phyloP scores from a whole-genome alignment of 1,284 basidiomycete genomes.

The Boletus sp. region DNA sequence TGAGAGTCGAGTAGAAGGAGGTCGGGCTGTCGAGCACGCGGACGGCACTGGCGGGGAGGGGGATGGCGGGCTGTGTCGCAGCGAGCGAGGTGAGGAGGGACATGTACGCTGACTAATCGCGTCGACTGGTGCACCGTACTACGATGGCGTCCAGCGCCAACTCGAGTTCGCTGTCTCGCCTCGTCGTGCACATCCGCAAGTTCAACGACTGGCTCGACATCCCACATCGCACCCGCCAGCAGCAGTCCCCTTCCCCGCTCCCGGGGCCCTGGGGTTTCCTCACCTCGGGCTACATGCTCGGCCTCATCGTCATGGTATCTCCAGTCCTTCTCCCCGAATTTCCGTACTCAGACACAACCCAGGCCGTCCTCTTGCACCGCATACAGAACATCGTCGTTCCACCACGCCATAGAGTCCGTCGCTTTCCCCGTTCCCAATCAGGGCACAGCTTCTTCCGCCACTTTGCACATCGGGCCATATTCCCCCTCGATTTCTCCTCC shows the following conservation, averaged over 20 bases:
- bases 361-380: slow-evolving; percentile 67
- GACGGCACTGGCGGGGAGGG: slow-evolving; percentile 33
- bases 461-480: slow-evolving; percentile 38
- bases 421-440: slow-evolving; percentile 20
- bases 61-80: slow-evolving; percentile 39
- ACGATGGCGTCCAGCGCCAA: not conserved
- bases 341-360: slow-evolving; percentile 9
- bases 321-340: not conserved
- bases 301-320: slow-evolving; percentile 56
- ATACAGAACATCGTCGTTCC: slow-evolving; percentile 75
- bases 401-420: slow-evolving; percentile 41
- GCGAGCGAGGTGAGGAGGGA: slow-evolving; percentile 25
- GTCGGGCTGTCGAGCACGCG: slow-evolving; percentile 37
- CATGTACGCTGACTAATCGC: slow-evolving; percentile 23
- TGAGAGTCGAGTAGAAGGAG: slow-evolving; percentile 37
- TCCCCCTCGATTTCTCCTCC: slow-evolving; percentile 61
- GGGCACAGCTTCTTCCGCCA: slow-evolving; percentile 26
- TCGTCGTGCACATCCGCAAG: not conserved
- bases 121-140: not conserved
- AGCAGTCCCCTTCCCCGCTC: slow-evolving; percentile 23
- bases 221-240: not conserved
- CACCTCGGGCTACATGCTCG: slow-evolving; percentile 65
- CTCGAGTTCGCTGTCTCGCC: not conserved
- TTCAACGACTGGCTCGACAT: slow-evolving; percentile 3
- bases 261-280: slow-evolving; percentile 66